These are phyloP conservation scores for Bipolaris bicolor DNA, from an alignment of 2,329 filamentous ascomycete species.

Conservation along the genomic window DNA sequence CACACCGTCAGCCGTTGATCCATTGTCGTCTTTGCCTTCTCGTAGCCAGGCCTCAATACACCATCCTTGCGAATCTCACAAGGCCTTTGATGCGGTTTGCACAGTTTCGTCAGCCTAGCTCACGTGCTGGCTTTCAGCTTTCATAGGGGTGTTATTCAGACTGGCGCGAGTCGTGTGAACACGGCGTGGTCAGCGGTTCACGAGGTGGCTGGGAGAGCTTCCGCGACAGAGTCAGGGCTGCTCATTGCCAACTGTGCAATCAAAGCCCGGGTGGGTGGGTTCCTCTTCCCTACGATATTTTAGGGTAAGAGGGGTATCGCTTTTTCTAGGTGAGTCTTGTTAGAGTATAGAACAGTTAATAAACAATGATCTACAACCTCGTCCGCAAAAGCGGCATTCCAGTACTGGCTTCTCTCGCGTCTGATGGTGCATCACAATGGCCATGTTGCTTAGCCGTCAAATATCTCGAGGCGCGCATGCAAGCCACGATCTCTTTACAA, in stretches of 20 bases:
- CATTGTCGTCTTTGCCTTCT: conserved; percentile 9
- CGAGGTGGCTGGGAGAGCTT: conserved; percentile 1
- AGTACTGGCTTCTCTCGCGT: conserved; percentile 14
- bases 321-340: conserved; percentile 18
- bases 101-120: conserved; percentile 10
- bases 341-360: conserved; percentile 16
- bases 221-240: conserved; percentile 21
- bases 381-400: conserved; percentile 19
- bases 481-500: conserved; percentile 22
- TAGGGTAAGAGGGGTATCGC: conserved; percentile 10
- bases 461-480: conserved; percentile 13
- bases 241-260: conserved; percentile 12
- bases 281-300: conserved; percentile 5
- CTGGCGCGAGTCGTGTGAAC: conserved; percentile 13
- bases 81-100: conserved; percentile 20
- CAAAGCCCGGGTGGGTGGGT: conserved; percentile 27
- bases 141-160: conserved; percentile 22
- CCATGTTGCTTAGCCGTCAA: conserved; percentile 18
- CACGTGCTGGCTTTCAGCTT: conserved; percentile 16
- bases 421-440: conserved; percentile 13
- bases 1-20: conserved; percentile 2
- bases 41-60: conserved; percentile 14
- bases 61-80: conserved; percentile 26
- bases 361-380: conserved; percentile 9
- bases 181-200: conserved; percentile 14